Percentiles rank a stretch among this genome's conserved stretches.
These are phyloP conservation scores for Colletotrichum phormii DNA, from an alignment of 2,329 filamentous ascomycete species.

Conservation along the genomic window DNA sequence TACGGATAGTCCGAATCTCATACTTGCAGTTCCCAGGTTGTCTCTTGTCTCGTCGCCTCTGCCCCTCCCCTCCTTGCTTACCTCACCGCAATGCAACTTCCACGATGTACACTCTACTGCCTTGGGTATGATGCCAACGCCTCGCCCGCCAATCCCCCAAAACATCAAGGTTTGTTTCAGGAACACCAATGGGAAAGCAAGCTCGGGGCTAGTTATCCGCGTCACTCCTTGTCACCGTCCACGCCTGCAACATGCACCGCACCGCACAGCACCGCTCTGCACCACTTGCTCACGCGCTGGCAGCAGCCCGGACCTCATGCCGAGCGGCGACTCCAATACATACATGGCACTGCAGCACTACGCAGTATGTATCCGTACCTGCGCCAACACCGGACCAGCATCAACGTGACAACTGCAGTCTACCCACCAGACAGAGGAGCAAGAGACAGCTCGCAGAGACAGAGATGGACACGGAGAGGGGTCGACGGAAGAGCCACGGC, in stretches of 20 bases:
- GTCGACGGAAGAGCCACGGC: not conserved
- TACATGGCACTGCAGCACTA: too few relatives aligned
- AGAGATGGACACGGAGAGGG: not conserved
- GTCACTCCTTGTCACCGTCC: constrained; percentile 24
- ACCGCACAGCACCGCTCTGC: not conserved
- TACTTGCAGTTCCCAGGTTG: not conserved
- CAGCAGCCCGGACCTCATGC: not conserved
- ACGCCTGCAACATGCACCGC: not conserved
- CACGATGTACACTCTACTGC: not conserved
- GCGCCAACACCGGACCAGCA: not conserved
- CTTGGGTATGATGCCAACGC: too few relatives aligned
- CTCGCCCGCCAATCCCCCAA: not conserved
- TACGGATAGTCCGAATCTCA: not conserved
- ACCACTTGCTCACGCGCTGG: not conserved
- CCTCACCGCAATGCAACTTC: not conserved
- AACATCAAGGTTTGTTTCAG: constrained; percentile 36
- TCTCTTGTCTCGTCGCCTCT: not conserved
- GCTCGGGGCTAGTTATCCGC: constrained; percentile 32
- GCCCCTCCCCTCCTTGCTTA: not conserved
- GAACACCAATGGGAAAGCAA: constrained; percentile 36
- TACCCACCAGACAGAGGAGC: too few relatives aligned
- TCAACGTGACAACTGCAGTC: not conserved
- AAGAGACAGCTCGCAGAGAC: not conserved
- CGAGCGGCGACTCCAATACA: not conserved
- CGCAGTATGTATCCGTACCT: not conserved